Evolutionary conservation across 257 asterid genomes (phyloP).

Genomic region (Cruciata laevipes): DNA sequence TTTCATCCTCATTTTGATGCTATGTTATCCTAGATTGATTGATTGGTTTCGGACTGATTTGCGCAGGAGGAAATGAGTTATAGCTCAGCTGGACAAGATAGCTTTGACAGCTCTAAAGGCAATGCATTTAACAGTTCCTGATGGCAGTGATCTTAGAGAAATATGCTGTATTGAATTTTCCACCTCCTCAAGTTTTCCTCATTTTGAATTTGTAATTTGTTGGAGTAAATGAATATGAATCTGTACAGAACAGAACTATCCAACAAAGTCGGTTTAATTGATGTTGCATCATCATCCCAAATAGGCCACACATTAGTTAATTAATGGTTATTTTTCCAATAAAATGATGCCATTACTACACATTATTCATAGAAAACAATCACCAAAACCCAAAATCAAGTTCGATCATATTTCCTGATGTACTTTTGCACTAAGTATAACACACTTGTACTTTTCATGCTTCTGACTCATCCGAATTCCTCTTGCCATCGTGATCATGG

Average conservation of each 20-base stretch:
- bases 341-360: too few relatives aligned
- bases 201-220: neutral
- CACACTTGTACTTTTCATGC: too few relatives aligned
- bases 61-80: conserved; percentile 59
- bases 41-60: conserved; percentile 1
- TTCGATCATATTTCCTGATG: neutral
- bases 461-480: conserved; percentile 15
- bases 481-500: conserved; percentile 13
- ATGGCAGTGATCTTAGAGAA: neutral
- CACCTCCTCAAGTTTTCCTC: neutral
- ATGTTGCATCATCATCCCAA: too few relatives aligned
- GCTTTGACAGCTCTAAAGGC: conserved; percentile 40
- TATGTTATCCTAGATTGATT: neutral
- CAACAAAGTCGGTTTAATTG: too few relatives aligned
- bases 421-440: too few relatives aligned
- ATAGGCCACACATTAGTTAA: too few relatives aligned
- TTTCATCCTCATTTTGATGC: neutral
- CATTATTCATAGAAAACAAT: too few relatives aligned
- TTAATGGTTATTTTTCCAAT: too few relatives aligned
- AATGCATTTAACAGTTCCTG: conserved; percentile 7
- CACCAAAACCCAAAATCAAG: neutral
- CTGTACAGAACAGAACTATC: neutral
- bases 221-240: neutral
- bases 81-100: conserved; percentile 35
- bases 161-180: neutral